Evolutionary conservation across 306 rosid genomes (phyloP), one percentile per base, ranked within the genome.

Genomic region (Vachellia collinsii): DNA sequence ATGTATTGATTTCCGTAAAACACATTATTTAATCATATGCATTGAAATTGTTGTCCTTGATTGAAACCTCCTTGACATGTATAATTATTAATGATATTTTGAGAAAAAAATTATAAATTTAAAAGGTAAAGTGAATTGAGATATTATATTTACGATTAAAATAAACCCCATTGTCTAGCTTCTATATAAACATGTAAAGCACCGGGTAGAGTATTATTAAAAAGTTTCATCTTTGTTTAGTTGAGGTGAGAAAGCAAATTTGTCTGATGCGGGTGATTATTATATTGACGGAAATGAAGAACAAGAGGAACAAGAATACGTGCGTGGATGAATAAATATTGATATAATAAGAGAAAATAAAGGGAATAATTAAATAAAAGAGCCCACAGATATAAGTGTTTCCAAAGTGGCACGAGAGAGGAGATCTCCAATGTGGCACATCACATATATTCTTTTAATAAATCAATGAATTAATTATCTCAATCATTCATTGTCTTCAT

Each of bases 371-470:
- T 70, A 77, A 77, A 75, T 51, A 76, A 82, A 75, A 75, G 12
- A 77, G 81, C 90, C 86, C 83, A 77, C 86, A 78, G 87, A 89
- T 75, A 83, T 68, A 38, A 81, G 82, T 86, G 87, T 83, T 83
- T 69, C 70, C 44, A 38, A 25, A 78, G 76, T 61, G 72, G 67
- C 16, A 77, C 70, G 47, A 69, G 83, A 77, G 22, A 74, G 69
- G 42, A 78, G 63, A 83, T 86, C 78, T 73, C 50, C 80, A 80
- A 41, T 43, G 71, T 62, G 78, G 74, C 71, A 70, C 79, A 79
- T 20, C 38, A 12, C 16, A 0, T 50, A 3, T 54, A n/a, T 53
- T 58, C 11, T 77, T 70, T 78, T 81, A 5, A 51, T 51, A 20
- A 51, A 51, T 70, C 12, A 42, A 20, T 23, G 16, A 77, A 68